Conservation (phyloP, 2,329 filamentous ascomycete genomes). For the Xenosphaeropsis pyriputrescens region DNA sequence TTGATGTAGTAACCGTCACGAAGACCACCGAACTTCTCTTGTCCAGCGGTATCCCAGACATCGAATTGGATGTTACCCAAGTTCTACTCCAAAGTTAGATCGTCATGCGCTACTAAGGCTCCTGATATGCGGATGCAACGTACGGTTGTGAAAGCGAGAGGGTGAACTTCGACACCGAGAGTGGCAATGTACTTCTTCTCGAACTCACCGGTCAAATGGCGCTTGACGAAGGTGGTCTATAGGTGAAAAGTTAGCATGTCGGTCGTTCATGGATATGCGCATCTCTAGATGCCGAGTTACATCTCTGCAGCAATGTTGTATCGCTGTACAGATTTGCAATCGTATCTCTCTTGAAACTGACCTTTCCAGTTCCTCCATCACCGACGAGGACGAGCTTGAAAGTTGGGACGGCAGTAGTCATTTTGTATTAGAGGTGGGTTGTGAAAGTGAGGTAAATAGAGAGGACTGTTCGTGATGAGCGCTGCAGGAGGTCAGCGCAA, state of each 20-base stretch:
- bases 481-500: constrained; percentile 8
- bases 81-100: constrained; percentile 43
- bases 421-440: constrained; percentile 23
- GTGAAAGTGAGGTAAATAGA: constrained; percentile 13
- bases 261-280: too few relatives aligned
- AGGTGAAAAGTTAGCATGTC: not conserved
- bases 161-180: constrained; percentile 98
- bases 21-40: constrained; percentile 99
- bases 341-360: constrained; percentile 27
- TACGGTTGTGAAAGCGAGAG: constrained; percentile 95
- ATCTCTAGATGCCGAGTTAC: too few relatives aligned
- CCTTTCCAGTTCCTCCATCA: constrained; percentile 99
- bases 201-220: constrained; percentile 98
- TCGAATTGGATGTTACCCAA: constrained; percentile 95
- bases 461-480: not conserved
- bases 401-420: constrained; percentile 60
- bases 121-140: constrained; percentile 23
- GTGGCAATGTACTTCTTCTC: constrained; percentile 99
- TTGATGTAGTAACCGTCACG: constrained; percentile 99
- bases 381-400: constrained; percentile 99
- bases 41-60: constrained; percentile 97
- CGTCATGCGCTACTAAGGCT: not conserved
- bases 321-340: not conserved
- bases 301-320: not conserved
- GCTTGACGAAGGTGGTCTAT: constrained; percentile 99